phyloP scores from a whole-genome alignment of 352 stramenopile genomes.

The Pythium coloratum region DNA sequence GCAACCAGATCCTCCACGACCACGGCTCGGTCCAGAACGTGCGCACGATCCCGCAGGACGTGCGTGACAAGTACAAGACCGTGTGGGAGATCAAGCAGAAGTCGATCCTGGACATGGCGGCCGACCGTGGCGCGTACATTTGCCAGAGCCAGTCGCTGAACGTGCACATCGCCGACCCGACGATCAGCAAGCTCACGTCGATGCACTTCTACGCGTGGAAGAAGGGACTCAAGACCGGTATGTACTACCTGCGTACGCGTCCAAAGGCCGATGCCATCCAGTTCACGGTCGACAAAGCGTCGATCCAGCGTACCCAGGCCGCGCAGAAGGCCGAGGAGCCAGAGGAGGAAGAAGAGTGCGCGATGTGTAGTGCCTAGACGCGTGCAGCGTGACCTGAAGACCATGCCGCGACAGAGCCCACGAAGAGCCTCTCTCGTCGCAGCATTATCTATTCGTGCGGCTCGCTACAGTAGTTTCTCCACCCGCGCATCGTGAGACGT shows the following conservation, averaged over 20 bases:
- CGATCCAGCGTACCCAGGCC: constrained; percentile 52
- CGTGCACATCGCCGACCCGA: constrained; percentile 99
- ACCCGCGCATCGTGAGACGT: background rate
- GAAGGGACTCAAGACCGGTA: constrained; percentile 99
- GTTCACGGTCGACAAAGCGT: constrained; percentile 99
- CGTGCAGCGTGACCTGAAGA: background rate
- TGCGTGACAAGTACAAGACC: constrained; percentile 99
- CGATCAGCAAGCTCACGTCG: constrained; percentile 96
- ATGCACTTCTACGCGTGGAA: constrained; percentile 99
- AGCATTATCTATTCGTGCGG: constrained; percentile 23
- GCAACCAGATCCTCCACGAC: constrained; percentile 99
- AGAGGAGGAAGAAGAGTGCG: constrained; percentile 75
- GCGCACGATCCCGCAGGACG: constrained; percentile 63
- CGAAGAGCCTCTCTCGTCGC: background rate
- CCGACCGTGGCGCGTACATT: constrained; percentile 98
- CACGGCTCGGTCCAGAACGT: constrained; percentile 95
- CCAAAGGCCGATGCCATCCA: constrained; percentile 99
- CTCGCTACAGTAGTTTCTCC: background rate
- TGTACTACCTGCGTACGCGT: constrained; percentile 99
- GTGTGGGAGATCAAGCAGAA: constrained; percentile 99
- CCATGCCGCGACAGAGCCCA: background rate
- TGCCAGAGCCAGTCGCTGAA: constrained; percentile 98
- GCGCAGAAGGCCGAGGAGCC: constrained; percentile 23
- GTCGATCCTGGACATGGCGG: constrained; percentile 96
- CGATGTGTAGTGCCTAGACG: constrained; percentile 75